phyloP scores from a whole-genome alignment of 176 grass and related monocot genomes.

The Pharus latifolius region DNA sequence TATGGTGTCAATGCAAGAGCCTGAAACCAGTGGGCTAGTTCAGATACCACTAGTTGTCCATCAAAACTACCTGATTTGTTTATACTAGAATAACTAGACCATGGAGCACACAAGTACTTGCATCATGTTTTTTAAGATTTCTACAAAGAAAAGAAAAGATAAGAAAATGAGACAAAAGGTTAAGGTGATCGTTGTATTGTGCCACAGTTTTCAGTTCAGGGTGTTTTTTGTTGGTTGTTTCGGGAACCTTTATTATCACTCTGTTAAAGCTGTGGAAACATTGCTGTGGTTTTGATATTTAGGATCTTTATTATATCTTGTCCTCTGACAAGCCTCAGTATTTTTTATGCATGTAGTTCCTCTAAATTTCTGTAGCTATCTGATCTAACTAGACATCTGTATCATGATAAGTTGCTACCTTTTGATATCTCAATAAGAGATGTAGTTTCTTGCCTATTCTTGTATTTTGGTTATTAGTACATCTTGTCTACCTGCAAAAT shows the following conservation, averaged over 20 bases:
- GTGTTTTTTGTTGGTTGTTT: neutral
- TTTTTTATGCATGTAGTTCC: neutral
- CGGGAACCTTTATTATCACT: neutral
- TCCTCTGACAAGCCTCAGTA: no score
- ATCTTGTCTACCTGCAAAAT: neutral
- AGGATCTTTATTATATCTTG: neutral
- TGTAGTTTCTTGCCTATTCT: neutral
- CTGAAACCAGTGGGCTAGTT: neutral
- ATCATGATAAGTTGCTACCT: neutral
- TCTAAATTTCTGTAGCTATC: neutral
- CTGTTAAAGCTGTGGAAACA: neutral
- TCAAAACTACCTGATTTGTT: neutral
- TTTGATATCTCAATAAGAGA: neutral
- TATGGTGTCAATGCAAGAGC: neutral
- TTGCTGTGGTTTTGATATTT: neutral
- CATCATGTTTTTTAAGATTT: neutral
- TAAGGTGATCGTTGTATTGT: neutral
- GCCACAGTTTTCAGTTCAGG: neutral
- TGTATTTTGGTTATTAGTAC: neutral
- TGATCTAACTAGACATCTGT: neutral
- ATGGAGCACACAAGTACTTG: constrained; percentile 4
- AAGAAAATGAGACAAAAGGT: neutral
- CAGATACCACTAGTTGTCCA: neutral
- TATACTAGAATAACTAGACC: neutral
- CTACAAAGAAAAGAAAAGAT: neutral